Conservation (phyloP, 73 alveolate genomes). For the Paramecium caudatum region DNA sequence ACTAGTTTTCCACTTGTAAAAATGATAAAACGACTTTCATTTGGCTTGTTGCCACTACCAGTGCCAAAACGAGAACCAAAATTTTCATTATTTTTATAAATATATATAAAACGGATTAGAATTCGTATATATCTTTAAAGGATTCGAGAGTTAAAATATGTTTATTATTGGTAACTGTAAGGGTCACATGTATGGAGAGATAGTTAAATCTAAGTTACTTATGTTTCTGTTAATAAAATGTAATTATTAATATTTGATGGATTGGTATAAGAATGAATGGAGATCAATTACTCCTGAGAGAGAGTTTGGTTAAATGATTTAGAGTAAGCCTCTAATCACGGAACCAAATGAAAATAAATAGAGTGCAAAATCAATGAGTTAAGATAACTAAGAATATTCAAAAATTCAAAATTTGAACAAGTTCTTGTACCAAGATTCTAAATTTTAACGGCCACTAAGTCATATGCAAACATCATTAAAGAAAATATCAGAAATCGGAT, state of each 20-base stretch:
- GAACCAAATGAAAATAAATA: constrained; percentile 66
- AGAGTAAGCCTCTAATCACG: constrained; percentile 7
- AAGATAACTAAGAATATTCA: constrained; percentile 28
- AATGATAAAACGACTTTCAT: constrained; percentile 25
- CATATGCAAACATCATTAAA: constrained; percentile 43
- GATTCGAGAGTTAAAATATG: too few species aligned
- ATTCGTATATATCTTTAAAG: too few species aligned
- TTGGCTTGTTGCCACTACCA: constrained; percentile 45
- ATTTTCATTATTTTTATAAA: constrained; percentile 14
- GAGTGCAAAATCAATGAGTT: constrained; percentile 66
- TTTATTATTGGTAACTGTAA: too few species aligned
- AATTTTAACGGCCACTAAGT: constrained; percentile 31
- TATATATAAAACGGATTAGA: constrained; percentile 25
- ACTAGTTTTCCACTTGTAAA: not conserved
- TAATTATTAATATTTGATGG: too few species aligned
- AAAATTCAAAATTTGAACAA: not conserved
- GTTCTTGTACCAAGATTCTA: not conserved
- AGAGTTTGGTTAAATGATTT: constrained; percentile 8
- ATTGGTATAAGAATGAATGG: too few species aligned
- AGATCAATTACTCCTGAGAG: constrained; percentile 69
- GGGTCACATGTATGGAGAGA: too few species aligned
- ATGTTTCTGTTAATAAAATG: too few species aligned
- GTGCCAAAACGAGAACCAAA: constrained; percentile 1
- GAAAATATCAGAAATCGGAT: constrained; percentile 44
- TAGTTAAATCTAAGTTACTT: too few species aligned